Evolutionary conservation across 768 basidiomycete species (phyloP).

Genomic region (Mycena crocata): DNA sequence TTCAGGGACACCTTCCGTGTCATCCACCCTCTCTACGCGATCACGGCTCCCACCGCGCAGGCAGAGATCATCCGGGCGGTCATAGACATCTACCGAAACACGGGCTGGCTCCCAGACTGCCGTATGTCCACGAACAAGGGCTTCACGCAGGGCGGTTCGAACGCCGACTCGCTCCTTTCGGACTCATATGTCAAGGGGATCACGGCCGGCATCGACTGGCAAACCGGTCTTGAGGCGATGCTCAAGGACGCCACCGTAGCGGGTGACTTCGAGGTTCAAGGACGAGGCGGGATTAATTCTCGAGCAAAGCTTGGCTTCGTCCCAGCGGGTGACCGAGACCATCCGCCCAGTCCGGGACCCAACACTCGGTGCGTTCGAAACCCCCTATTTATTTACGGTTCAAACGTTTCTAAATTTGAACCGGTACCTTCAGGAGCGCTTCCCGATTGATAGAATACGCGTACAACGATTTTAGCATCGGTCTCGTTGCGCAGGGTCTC

Average conservation of each 20-base stretch:
- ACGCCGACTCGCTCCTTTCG: slow-evolving; percentile 41
- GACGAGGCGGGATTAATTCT: slow-evolving; percentile 22
- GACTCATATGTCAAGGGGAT: slow-evolving; percentile 42
- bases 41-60: slow-evolving; percentile 28
- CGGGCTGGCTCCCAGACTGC: slow-evolving; percentile 41
- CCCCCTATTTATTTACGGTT: not conserved
- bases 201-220: slow-evolving; percentile 41
- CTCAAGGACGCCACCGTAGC: slow-evolving; percentile 28
- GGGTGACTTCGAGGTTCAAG: slow-evolving; percentile 30
- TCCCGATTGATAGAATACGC: slow-evolving; percentile 32
- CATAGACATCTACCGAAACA: slow-evolving; percentile 40
- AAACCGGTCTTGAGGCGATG: slow-evolving; percentile 37
- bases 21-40: slow-evolving; percentile 31
- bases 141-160: slow-evolving; percentile 41
- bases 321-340: slow-evolving; percentile 14
- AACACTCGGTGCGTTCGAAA: slow-evolving; percentile 20
- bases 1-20: slow-evolving; percentile 32
- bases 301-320: slow-evolving; percentile 12
- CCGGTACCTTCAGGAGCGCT: slow-evolving; percentile 18
- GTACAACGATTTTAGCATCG: slow-evolving; percentile 34
- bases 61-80: slow-evolving; percentile 39
- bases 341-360: slow-evolving; percentile 23
- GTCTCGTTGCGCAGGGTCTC: slow-evolving; percentile 29
- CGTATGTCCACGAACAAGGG: slow-evolving; percentile 42
- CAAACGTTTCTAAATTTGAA: not conserved